Base-by-base conservation (phyloP, 1,284 basidiomycete species). In the Bondarzewia mesenterica region DNA sequence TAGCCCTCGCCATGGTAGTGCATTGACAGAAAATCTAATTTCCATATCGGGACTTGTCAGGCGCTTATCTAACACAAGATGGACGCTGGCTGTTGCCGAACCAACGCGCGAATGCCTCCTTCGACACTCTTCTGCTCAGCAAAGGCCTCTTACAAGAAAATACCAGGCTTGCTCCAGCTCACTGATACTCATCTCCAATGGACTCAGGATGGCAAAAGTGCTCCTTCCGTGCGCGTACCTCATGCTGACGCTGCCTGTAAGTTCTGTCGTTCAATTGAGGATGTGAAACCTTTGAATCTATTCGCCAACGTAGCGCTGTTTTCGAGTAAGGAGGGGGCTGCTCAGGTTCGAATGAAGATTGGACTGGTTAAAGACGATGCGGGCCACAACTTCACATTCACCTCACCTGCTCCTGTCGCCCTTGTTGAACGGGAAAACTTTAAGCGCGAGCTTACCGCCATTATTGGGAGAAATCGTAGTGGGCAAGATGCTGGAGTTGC, bases 301-400 rank as follows among this genome's bases (percentile, higher is more conserved):
- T 44, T 41, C n/a, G 16, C 10, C 43, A 41, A 14, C 27, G 44
- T 58, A 89, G 88, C 82, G 14, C 71, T 91, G 29, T 90, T 89
- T 62, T 88, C 85, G 56, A 89, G 85, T 63, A 91, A 89, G 60
- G 82, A 85, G 56, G 84, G 83, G 49, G 78, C 85, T 3, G 66
- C 85, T 0, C 82, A 88, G 61, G 83, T 88, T 55, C 73, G 81
- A 49, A 70, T 92, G 44, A 89, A 90, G 60, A 67, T 90, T 25
- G 80, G 74, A 2, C 68, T 87, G 25, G 65, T 78, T 50, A 72
- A 69, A 40, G 80, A 87, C 59, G 82, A 84, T 47, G 70, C 69
- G 12, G 86, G 85, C 8, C 82, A 88, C 66, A 86, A 82, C 56
- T 90, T 90, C 65, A 86, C 83, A 7, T 92, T 92, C 65, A 80